Percentiles rank a stretch among this genome's conserved stretches.
Evolutionary conservation across 768 basidiomycete genomes (phyloP).

Genomic region (Suillus weaverae): DNA sequence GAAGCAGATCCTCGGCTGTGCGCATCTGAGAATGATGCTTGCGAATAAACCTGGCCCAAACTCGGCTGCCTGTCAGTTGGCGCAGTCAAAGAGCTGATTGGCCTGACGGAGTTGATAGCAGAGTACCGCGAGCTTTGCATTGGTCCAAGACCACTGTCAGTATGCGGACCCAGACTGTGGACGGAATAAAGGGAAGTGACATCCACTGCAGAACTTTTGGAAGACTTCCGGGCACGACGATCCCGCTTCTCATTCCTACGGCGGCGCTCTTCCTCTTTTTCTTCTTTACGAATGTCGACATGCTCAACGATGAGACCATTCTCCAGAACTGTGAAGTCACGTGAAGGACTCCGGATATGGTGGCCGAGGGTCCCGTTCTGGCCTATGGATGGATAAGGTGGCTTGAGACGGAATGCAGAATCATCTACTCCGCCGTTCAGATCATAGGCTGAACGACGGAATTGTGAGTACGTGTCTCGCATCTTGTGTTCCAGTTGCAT

Average conservation of each 20-base stretch:
- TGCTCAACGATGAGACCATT: constrained; percentile 90
- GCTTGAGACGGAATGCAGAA: constrained; percentile 70
- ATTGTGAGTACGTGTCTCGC: constrained; percentile 77
- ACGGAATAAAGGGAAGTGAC: constrained; percentile 73
- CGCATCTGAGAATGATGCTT: constrained; percentile 78
- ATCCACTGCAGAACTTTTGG: constrained; percentile 68
- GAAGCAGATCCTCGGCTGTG: constrained; percentile 71
- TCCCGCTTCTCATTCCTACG: constrained; percentile 68
- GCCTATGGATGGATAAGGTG: constrained; percentile 43
- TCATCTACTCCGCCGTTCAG: constrained; percentile 51
- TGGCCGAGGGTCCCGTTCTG: constrained; percentile 36
- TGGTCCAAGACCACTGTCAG: constrained; percentile 57
- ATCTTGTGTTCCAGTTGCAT: constrained; percentile 72
- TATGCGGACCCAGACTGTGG: constrained; percentile 52
- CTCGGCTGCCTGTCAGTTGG: constrained; percentile 58
- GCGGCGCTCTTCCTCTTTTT: constrained; percentile 70
- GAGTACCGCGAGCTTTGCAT: constrained; percentile 65
- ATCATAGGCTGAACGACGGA: constrained; percentile 79
- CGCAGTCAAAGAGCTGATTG: constrained; percentile 60
- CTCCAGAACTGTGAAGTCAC: constrained; percentile 79
- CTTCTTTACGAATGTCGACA: constrained; percentile 79
- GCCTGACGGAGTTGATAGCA: constrained; percentile 50
- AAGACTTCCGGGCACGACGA: constrained; percentile 65
- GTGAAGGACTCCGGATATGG: constrained; percentile 51
- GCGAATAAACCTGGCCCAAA: constrained; percentile 68